Evolutionary conservation across 2,329 filamentous ascomycete species (phyloP).

Genomic region (Fusarium hostae): DNA sequence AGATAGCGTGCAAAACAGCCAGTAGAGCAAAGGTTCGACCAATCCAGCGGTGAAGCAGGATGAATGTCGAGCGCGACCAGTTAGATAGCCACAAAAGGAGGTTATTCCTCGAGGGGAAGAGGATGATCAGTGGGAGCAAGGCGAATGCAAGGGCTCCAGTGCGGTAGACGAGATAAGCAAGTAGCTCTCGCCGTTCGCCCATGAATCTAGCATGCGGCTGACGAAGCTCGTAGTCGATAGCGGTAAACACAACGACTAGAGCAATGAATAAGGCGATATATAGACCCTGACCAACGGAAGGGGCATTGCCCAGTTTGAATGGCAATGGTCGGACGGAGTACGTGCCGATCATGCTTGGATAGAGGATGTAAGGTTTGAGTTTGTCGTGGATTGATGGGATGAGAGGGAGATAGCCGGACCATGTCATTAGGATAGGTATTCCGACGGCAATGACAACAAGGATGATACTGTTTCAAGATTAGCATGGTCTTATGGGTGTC

Average conservation of each 20-base stretch:
- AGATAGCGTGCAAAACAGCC: background rate
- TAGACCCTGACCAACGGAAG: slow-evolving; percentile 5
- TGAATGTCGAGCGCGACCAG: slow-evolving; percentile 9
- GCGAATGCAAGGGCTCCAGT: slow-evolving; percentile 11
- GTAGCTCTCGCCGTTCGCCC: background rate
- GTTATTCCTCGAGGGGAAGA: slow-evolving; percentile 4
- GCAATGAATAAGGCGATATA: background rate
- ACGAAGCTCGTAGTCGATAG: background rate
- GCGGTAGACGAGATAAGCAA: slow-evolving; percentile 8
- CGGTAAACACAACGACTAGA: background rate
- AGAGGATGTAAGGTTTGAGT: slow-evolving; percentile 16
- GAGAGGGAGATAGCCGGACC: slow-evolving; percentile 5
- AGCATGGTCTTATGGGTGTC: too few species aligned
- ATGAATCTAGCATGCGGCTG: slow-evolving; percentile 4
- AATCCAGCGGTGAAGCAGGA: slow-evolving; percentile 10
- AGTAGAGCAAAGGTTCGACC: slow-evolving; percentile 10
- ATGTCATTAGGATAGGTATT: slow-evolving; percentile 3
- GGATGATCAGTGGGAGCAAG: background rate
- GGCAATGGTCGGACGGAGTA: slow-evolving; percentile 10
- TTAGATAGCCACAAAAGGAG: slow-evolving; percentile 3
- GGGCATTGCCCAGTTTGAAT: slow-evolving; percentile 10
- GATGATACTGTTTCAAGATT: background rate
- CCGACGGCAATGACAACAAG: slow-evolving; percentile 2
- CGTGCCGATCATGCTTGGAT: slow-evolving; percentile 18
- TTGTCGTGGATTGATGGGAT: slow-evolving; percentile 10